Conservation (phyloP, 2,329 filamentous ascomycete species). For the Metarhizium rileyi region DNA sequence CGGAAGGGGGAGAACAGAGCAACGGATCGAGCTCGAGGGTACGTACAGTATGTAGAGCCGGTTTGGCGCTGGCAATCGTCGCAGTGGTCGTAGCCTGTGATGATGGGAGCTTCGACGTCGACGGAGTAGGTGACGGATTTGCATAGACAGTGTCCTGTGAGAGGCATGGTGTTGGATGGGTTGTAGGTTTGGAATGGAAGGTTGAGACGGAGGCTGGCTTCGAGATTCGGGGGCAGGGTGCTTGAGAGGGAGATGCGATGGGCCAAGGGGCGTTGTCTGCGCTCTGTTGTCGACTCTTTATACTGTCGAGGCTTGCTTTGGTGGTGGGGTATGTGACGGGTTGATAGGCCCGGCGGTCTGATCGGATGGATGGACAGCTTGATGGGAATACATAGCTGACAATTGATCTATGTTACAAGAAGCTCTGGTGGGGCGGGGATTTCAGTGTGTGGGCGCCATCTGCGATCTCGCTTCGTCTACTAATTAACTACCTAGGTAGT, state of each 20-base stretch:
- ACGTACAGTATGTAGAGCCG: constrained; percentile 58
- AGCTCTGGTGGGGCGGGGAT: constrained; percentile 14
- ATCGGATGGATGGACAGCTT: not conserved
- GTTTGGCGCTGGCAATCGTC: constrained; percentile 64
- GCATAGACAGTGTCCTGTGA: constrained; percentile 62
- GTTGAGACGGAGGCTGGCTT: too few relatives aligned
- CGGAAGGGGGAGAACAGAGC: not conserved
- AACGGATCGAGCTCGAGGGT: not conserved
- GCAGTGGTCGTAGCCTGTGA: constrained; percentile 61
- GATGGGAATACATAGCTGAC: not conserved
- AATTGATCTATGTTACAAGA: not conserved
- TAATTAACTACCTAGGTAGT: not conserved
- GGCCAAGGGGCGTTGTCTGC: constrained; percentile 3
- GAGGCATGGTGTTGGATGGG: constrained; percentile 41
- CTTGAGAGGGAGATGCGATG: not conserved
- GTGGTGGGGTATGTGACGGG: constrained; percentile 16
- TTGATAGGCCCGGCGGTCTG: not conserved
- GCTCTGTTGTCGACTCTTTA: constrained; percentile 1
- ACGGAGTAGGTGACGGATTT: constrained; percentile 60
- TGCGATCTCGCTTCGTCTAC: not conserved
- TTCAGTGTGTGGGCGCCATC: not conserved
- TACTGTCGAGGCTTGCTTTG: not conserved
- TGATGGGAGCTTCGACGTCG: constrained; percentile 38
- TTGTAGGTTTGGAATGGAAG: constrained; percentile 1
- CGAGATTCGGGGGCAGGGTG: not conserved